Evolutionary conservation across 2,329 filamentous ascomycete species (phyloP).

Genomic region (Sporothrix phasma): DNA sequence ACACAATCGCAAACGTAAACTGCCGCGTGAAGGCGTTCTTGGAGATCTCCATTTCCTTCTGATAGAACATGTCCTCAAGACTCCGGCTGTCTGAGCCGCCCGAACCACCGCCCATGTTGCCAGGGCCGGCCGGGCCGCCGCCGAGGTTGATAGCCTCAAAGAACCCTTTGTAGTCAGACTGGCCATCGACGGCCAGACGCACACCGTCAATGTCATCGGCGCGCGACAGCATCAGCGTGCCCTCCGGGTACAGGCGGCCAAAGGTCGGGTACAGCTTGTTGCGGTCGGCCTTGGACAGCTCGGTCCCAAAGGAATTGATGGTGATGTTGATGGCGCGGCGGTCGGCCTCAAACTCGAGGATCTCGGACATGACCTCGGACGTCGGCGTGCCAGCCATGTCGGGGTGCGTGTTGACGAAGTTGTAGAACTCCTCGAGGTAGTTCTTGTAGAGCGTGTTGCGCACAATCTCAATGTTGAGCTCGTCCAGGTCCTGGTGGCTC

Average conservation of each 20-base stretch:
- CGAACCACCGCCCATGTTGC: conserved; percentile 76
- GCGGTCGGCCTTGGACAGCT: conserved; percentile 84
- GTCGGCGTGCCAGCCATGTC: conserved; percentile 85
- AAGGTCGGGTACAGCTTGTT: conserved; percentile 95
- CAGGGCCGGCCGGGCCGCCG: conserved; percentile 59
- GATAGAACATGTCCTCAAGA: conserved; percentile 95
- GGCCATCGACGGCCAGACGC: conserved; percentile 82
- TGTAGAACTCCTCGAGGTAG: conserved; percentile 95
- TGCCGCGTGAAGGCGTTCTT: conserved; percentile 93
- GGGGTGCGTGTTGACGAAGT: conserved; percentile 81
- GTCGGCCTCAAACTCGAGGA: conserved; percentile 94
- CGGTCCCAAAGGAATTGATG: conserved; percentile 95
- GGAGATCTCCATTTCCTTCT: conserved; percentile 98
- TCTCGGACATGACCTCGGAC: conserved; percentile 88
- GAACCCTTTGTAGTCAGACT: conserved; percentile 88
- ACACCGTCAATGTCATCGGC: conserved; percentile 95
- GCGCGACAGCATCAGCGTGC: conserved; percentile 85
- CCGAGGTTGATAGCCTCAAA: conserved; percentile 83
- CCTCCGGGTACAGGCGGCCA: conserved; percentile 85
- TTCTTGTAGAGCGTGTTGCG: conserved; percentile 99
- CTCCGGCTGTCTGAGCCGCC: conserved; percentile 69
- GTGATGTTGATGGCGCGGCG: conserved; percentile 97
- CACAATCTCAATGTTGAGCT: conserved; percentile 98
- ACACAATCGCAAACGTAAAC: conserved; percentile 90
- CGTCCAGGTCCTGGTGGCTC: conserved; percentile 92